Percentiles rank a stretch among this genome's conserved stretches.
These are phyloP conservation scores for Beauveria brongniartii DNA, from an alignment of 2,329 filamentous ascomycete genomes.

Conservation along the genomic window DNA sequence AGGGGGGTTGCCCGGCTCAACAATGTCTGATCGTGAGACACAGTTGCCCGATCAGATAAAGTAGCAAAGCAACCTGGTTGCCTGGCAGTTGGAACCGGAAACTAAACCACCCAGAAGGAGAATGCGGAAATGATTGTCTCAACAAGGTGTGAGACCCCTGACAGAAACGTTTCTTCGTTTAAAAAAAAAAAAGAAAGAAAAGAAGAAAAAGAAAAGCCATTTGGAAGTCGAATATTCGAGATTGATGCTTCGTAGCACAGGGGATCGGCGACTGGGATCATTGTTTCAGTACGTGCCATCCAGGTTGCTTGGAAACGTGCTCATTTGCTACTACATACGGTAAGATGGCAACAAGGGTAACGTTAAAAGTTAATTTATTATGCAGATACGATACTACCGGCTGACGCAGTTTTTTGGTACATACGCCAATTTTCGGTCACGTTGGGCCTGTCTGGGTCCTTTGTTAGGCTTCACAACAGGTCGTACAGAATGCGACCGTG, in stretches of 20 bases:
- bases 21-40: not conserved
- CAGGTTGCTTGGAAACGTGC: conserved; percentile 2
- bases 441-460: not conserved
- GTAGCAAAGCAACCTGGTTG: too few species aligned
- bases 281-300: conserved; percentile 2
- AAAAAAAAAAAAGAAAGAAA: not conserved
- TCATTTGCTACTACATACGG: not conserved
- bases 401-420: not conserved
- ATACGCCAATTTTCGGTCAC: not conserved
- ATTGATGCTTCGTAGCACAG: not conserved
- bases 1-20: not conserved
- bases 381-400: not conserved
- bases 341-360: not conserved
- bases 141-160: not conserved
- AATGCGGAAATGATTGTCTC: not conserved
- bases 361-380: not conserved
- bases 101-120: too few species aligned
- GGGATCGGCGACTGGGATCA: not conserved
- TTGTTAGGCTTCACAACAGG: not conserved
- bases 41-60: not conserved
- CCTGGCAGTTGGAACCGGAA: too few species aligned
- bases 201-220: not conserved
- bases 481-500: not conserved
- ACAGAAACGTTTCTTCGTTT: not conserved
- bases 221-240: not conserved